Conservation (phyloP, 495 filamentous ascomycete species). For the Lophiostoma macrostomum region DNA sequence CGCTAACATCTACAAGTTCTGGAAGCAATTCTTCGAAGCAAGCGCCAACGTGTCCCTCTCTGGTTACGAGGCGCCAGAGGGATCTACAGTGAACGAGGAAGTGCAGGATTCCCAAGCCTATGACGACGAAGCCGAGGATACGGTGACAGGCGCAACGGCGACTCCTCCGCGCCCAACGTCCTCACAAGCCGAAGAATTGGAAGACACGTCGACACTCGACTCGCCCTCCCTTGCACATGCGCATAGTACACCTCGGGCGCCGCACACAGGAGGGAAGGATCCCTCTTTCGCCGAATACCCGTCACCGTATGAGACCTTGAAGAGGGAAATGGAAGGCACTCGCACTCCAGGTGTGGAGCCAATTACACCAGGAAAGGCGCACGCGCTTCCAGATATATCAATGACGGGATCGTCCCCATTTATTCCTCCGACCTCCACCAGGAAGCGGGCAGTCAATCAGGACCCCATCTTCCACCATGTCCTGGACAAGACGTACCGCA, state of each 20-base stretch:
- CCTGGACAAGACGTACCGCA: slow-evolving; percentile 87
- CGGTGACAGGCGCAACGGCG: slow-evolving; percentile 30
- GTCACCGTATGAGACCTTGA: slow-evolving; percentile 65
- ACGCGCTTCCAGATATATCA: slow-evolving; percentile 54
- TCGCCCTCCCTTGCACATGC: slow-evolving; percentile 49
- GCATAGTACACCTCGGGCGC: slow-evolving; percentile 40
- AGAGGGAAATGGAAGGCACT: slow-evolving; percentile 52
- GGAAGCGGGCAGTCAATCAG: slow-evolving; percentile 32
- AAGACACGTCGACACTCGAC: slow-evolving; percentile 55
- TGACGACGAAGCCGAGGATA: slow-evolving; percentile 39
- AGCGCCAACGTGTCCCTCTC: slow-evolving; percentile 97
- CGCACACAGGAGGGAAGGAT: slow-evolving; percentile 37
- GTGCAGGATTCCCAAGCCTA: slow-evolving; percentile 42
- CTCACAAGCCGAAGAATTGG: slow-evolving; percentile 35
- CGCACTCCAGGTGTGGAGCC: slow-evolving; percentile 23
- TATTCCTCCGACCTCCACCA: slow-evolving; percentile 34
- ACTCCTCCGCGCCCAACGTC: slow-evolving; percentile 34
- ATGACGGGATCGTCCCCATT: slow-evolving; percentile 49
- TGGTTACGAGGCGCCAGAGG: slow-evolving; percentile 79
- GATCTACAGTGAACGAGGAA: slow-evolving; percentile 49
- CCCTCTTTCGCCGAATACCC: slow-evolving; percentile 58
- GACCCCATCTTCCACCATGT: slow-evolving; percentile 84
- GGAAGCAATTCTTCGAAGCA: slow-evolving; percentile 99
- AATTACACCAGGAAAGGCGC: slow-evolving; percentile 44
- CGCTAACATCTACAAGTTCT: slow-evolving; percentile 56